phyloP scores from a whole-genome alignment of 2,329 filamentous ascomycete genomes.

The Drechslerella dactyloides region DNA sequence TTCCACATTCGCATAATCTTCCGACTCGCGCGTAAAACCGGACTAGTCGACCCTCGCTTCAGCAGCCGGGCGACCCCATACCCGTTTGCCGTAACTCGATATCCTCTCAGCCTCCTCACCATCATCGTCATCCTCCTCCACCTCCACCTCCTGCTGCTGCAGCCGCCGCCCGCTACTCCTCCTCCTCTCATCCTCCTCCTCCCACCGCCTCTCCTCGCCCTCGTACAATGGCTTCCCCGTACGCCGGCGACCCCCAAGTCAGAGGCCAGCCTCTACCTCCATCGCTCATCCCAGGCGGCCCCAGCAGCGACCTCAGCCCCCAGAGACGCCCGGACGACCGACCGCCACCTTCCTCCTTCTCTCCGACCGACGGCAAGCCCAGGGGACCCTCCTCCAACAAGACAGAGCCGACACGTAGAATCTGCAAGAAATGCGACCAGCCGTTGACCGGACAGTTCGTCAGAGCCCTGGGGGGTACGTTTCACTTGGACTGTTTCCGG shows the following conservation, averaged over 20 bases:
- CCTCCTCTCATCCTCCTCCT: neutral
- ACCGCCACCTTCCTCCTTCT: slow-evolving; percentile 15
- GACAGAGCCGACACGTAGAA: slow-evolving; percentile 58
- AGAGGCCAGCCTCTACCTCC: slow-evolving; percentile 37
- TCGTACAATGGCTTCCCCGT: slow-evolving; percentile 48
- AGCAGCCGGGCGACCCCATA: slow-evolving; percentile 7
- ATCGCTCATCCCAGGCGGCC: slow-evolving; percentile 20
- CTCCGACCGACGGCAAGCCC: slow-evolving; percentile 44
- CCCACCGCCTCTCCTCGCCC: neutral
- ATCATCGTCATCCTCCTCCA: neutral
- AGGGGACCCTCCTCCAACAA: slow-evolving; percentile 27
- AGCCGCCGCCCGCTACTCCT: neutral
- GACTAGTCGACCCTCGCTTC: slow-evolving; percentile 19
- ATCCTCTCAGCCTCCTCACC: slow-evolving; percentile 1
- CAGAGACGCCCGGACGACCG: slow-evolving; percentile 41
- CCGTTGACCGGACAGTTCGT: slow-evolving; percentile 94
- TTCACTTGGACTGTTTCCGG: slow-evolving; percentile 96
- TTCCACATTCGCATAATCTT: slow-evolving; percentile 24
- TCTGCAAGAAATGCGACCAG: slow-evolving; percentile 87
- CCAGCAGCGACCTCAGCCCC: slow-evolving; percentile 23
- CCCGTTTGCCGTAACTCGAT: neutral
- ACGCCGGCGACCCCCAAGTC: slow-evolving; percentile 37
- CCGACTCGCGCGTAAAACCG: slow-evolving; percentile 28
- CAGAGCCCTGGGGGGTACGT: slow-evolving; percentile 88
- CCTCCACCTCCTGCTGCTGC: slow-evolving; percentile 1